Evolutionary conservation across 306 rosid genomes (phyloP), one percentile per base, ranked within the genome.

Genomic region (Abrus pulchellus): DNA sequence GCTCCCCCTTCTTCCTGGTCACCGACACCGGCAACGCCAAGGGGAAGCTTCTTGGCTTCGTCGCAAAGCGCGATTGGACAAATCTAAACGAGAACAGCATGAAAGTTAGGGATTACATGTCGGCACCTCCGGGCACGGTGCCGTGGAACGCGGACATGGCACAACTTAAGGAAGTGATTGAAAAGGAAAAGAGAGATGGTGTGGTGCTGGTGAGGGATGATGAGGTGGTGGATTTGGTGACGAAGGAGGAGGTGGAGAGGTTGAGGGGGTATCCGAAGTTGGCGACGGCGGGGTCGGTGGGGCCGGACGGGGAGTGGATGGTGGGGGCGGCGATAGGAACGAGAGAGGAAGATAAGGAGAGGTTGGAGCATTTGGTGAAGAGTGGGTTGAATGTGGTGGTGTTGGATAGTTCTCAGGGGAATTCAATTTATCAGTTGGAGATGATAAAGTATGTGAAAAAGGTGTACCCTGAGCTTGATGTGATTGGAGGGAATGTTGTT

Each of bases 391-490:
- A 95, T 72, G 98, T 86, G 1, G 92, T 93, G 69, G 96, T 93
- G 33, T 68, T 95, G 76, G 99, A 95, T 83, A 95, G 99, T 45
- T 93, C 99, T 27, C 99, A 95, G 48, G 99, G 99, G 73, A 95
- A 93, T 82, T 93, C 98, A 14, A 75, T 72, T 73, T 95, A 93
- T 82, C 99, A 95, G 68, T 76, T 88, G 82, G 97, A 95, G 64
- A 92, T 95, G 99, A 88, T 93, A 13, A 95, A 95, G 89, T 86
- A 88, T 43, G 83, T 91, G 49, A 95, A 93, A 77, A 84, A 38
- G 34, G 69, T 33, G 29, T 89, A 93, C 59, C 90, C 91, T 12
- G 87, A 84, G 20, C 79, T 95, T 66, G 99, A 95, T 86, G 97
- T 93, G 66, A 80, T 93, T 70, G 99, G 99, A 3, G 99, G 99